These are phyloP conservation scores for Russula dissimulans DNA, from an alignment of 768 basidiomycete species.

Conservation along the genomic window DNA sequence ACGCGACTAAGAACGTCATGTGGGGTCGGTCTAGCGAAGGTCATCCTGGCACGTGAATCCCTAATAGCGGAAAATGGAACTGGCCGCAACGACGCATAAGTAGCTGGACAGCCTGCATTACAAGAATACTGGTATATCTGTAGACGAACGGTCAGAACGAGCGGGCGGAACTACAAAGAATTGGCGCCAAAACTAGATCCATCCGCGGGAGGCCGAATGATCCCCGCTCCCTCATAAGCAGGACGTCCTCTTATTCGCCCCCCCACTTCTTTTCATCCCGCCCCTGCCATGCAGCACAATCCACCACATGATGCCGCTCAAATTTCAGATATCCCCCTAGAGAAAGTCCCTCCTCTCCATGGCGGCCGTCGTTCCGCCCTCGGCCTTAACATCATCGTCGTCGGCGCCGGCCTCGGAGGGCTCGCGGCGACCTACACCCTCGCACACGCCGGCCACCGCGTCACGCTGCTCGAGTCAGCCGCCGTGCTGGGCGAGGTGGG, in stretches of 20 bases:
- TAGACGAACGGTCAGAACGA: no score
- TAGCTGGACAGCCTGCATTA: no score
- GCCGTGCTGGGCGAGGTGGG: slow-evolving; percentile 33
- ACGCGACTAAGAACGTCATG: no score
- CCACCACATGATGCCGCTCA: neutral
- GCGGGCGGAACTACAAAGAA: no score
- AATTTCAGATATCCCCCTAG: slow-evolving; percentile 4
- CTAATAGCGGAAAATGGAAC: no score
- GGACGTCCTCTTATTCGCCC: neutral
- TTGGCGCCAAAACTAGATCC: no score
- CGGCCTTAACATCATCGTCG: slow-evolving; percentile 31
- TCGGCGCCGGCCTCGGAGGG: slow-evolving; percentile 36
- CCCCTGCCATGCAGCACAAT: neutral
- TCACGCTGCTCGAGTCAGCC: slow-evolving; percentile 33
- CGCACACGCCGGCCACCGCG: slow-evolving; percentile 32
- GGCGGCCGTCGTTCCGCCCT: slow-evolving; percentile 27
- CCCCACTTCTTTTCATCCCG: no score
- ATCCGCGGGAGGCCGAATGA: no score
- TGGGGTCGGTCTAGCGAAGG: no score
- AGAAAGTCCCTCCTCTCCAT: slow-evolving; percentile 22
- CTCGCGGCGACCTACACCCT: slow-evolving; percentile 33
- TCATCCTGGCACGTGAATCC: no score
- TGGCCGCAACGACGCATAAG: no score
- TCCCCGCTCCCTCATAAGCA: neutral
- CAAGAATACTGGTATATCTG: no score